phyloP scores from a whole-genome alignment of 257 asterid genomes.

The Jaltomata sinuosa region DNA sequence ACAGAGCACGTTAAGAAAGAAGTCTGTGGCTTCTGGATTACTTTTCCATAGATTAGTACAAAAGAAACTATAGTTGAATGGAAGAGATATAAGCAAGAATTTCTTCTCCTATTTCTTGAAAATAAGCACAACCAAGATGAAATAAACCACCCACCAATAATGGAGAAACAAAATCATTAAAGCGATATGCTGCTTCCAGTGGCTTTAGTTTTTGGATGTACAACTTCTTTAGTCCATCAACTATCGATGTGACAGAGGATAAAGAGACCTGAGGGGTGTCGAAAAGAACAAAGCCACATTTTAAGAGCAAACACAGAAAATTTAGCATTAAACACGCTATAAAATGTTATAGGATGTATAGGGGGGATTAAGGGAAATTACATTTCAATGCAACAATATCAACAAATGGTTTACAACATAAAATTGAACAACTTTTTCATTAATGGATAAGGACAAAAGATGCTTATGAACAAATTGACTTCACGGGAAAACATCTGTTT shows the following conservation, averaged over 20 bases:
- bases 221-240: conserved; percentile 91
- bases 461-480: background rate
- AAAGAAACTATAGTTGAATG: background rate
- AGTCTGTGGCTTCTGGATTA: background rate
- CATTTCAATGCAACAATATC: background rate
- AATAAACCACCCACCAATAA: conserved; percentile 42
- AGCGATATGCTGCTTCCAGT: conserved; percentile 66
- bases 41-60: background rate
- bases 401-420: background rate
- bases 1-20: background rate
- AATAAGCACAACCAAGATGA: background rate
- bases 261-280: conserved; percentile 49
- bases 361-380: background rate
- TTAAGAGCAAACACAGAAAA: background rate
- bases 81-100: background rate
- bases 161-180: conserved; percentile 90
- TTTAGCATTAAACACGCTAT: background rate
- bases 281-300: background rate
- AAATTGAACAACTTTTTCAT: background rate
- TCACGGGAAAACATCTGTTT: background rate
- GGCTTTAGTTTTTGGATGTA: conserved; percentile 90
- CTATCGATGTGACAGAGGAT: conserved; percentile 75
- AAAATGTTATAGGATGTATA: background rate
- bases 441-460: background rate
- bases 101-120: background rate